Evolutionary conservation across 306 rosid genomes (phyloP).

Genomic region (Rosa persica): DNA sequence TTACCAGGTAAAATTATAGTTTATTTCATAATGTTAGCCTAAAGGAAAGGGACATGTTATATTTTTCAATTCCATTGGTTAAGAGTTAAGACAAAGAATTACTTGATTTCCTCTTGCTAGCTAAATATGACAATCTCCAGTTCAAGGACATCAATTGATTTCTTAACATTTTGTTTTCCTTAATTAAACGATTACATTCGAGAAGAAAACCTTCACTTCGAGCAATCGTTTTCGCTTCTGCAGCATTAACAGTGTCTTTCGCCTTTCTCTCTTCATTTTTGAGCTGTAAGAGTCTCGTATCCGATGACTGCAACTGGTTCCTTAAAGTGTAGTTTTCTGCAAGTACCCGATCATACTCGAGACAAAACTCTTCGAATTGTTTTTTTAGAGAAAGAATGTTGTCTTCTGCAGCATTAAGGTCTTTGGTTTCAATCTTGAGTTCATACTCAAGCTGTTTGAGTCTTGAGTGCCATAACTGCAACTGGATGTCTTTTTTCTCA

Average conservation of each 20-base stretch:
- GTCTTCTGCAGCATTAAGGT: background rate
- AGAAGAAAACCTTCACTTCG: background rate
- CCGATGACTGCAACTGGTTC: background rate
- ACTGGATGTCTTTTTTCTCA: background rate
- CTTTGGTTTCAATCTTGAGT: background rate
- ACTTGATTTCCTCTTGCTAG: background rate
- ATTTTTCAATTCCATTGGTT: too few species aligned
- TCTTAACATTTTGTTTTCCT: slow-evolving; percentile 2
- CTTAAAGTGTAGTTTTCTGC: background rate
- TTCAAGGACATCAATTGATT: background rate
- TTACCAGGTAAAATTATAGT: too few species aligned
- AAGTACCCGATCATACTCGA: background rate
- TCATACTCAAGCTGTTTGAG: background rate
- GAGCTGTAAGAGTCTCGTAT: background rate
- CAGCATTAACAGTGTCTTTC: background rate
- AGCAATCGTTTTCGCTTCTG: background rate
- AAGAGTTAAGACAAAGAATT: background rate
- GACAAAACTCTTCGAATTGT: background rate
- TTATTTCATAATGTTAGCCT: too few species aligned
- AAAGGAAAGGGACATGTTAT: too few species aligned
- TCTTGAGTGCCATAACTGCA: background rate
- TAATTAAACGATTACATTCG: background rate
- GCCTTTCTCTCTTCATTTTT: background rate
- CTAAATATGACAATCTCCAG: slow-evolving; percentile 5
- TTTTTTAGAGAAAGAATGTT: background rate